Percentiles rank a stretch among this genome's conserved stretches.
Evolutionary conservation across 1,139 yeast genomes (phyloP).

Genomic region (Ogataea hybrid): DNA sequence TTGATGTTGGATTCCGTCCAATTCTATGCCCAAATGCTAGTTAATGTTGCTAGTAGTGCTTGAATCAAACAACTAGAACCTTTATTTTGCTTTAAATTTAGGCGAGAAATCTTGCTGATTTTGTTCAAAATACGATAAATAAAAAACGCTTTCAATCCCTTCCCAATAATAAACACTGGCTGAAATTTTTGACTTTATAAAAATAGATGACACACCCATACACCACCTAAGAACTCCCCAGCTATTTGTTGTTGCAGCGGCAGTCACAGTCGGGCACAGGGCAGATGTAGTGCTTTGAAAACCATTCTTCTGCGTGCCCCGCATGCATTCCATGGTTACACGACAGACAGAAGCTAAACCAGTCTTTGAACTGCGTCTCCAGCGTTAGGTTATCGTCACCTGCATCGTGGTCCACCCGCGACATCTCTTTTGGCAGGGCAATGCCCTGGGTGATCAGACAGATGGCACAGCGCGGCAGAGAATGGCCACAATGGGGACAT

Average conservation of each 20-base stretch:
- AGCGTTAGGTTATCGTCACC: constrained; percentile 12
- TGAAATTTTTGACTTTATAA: background rate
- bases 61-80: background rate
- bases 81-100: background rate
- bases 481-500: constrained; percentile 86
- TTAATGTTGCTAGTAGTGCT: background rate
- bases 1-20: background rate
- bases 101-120: constrained; percentile 4
- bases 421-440: constrained; percentile 47
- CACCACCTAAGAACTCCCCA: background rate
- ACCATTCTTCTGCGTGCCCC: constrained; percentile 96
- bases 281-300: constrained; percentile 78
- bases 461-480: constrained; percentile 90
- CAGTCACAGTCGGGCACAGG: constrained; percentile 95
- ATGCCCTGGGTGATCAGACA: constrained; percentile 83
- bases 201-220: constrained; percentile 2
- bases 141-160: constrained; percentile 7
- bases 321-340: constrained; percentile 96
- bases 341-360: constrained; percentile 89
- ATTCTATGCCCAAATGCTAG: background rate
- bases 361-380: constrained; percentile 46
- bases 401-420: constrained; percentile 21
- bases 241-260: constrained; percentile 56
- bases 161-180: constrained; percentile 1
- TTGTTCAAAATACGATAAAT: constrained; percentile 7